These are phyloP conservation scores for Inga oerstediana DNA, from an alignment of 306 rosid genomes.

Conservation along the genomic window DNA sequence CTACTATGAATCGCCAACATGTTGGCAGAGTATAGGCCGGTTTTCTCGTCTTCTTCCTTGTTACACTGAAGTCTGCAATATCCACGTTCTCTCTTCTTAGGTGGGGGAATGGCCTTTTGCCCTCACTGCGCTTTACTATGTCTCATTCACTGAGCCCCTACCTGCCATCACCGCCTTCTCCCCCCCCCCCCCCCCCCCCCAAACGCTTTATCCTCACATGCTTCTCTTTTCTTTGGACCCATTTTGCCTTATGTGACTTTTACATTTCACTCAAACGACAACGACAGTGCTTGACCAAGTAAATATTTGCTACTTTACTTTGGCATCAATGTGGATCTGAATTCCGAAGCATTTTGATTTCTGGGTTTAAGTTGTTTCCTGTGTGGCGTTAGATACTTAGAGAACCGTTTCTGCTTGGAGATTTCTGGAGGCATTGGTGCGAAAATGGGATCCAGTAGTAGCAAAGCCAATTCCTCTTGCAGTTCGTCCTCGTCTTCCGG, in stretches of 20 bases:
- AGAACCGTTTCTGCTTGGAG: not conserved
- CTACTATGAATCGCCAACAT: constrained; percentile 33
- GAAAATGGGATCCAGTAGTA: constrained; percentile 76
- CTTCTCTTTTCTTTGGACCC: constrained; percentile 24
- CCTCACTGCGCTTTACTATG: constrained; percentile 33
- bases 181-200: not conserved
- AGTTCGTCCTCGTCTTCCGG: constrained; percentile 41
- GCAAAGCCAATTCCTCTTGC: constrained; percentile 54
- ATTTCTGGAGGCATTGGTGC: not conserved
- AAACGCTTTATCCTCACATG: not conserved
- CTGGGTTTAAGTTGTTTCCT: constrained; percentile 28
- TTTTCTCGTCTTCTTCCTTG: constrained; percentile 2
- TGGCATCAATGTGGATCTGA: constrained; percentile 36
- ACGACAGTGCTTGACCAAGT: constrained; percentile 2
- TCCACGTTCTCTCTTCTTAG: constrained; percentile 13
- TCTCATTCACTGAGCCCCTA: constrained; percentile 37
- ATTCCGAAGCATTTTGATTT: constrained; percentile 34
- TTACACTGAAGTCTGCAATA: not conserved
- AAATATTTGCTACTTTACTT: constrained; percentile 13
- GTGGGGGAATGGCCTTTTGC: constrained; percentile 12
- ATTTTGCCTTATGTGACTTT: constrained; percentile 14
- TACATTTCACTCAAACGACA: not conserved
- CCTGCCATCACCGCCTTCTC: constrained; percentile 33
- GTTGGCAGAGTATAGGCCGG: constrained; percentile 41
- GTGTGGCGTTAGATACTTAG: not conserved